Conservation (phyloP, 257 asterid species). For the Mentha longifolia region DNA sequence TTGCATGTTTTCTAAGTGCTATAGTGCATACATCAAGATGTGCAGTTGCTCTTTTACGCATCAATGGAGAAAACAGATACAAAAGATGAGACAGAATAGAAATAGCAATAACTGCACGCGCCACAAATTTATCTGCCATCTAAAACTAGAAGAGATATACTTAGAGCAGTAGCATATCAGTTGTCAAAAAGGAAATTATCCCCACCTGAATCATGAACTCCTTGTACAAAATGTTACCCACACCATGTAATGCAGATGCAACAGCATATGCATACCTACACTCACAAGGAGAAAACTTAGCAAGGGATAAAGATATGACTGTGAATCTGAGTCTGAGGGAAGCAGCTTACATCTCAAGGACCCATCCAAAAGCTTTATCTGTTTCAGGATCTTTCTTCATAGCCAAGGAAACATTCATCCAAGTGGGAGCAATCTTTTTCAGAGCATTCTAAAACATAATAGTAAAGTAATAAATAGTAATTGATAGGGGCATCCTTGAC, state of each 20-base stretch:
- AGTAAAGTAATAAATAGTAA: slow-evolving; percentile 2
- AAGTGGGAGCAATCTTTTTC: slow-evolving; percentile 85
- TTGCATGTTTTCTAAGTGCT: slow-evolving; percentile 2
- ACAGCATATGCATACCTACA: slow-evolving; percentile 94
- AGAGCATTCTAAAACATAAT: slow-evolving; percentile 60
- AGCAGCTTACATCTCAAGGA: slow-evolving; percentile 82
- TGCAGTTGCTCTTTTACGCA: neutral
- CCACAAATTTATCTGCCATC: slow-evolving; percentile 15
- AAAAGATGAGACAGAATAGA: slow-evolving; percentile 1
- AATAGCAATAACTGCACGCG: neutral
- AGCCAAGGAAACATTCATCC: slow-evolving; percentile 96
- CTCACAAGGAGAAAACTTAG: slow-evolving; percentile 28
- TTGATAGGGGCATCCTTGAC: too few species aligned
- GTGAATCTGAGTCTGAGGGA: slow-evolving; percentile 8
- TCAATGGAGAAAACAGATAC: neutral
- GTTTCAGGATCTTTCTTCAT: slow-evolving; percentile 96
- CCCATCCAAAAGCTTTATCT: slow-evolving; percentile 98
- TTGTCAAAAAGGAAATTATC: slow-evolving; percentile 7
- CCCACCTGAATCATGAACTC: slow-evolving; percentile 98
- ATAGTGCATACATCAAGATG: neutral
- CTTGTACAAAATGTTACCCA: slow-evolving; percentile 77
- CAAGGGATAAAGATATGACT: neutral
- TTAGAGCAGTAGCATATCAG: neutral
- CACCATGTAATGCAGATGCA: slow-evolving; percentile 85
- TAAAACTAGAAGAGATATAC: neutral